Conservation (phyloP, 2,329 filamentous ascomycete species). For the Paracorniculantispora psalliotae region DNA sequence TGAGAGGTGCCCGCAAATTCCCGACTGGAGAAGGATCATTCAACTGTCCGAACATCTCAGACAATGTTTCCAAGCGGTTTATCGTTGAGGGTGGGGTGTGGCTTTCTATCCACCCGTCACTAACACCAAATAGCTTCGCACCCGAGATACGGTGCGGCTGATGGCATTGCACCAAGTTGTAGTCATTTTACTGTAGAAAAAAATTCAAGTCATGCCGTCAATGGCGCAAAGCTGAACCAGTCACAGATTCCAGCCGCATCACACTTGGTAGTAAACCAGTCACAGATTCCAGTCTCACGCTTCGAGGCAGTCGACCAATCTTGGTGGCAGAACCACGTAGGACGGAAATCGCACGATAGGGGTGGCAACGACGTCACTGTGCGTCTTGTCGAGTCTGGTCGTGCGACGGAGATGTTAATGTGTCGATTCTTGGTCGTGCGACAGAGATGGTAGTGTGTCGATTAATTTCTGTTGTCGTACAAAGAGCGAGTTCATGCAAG, state of each 20-base stretch:
- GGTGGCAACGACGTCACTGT: neutral
- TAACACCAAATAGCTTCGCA: slow-evolving; percentile 4
- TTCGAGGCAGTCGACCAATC: neutral
- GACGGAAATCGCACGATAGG: neutral
- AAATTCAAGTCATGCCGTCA: neutral
- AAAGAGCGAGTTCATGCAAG: neutral
- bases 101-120: neutral
- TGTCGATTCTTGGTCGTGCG: neutral
- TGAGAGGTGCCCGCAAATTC: neutral
- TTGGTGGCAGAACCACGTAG: neutral
- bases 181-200: neutral
- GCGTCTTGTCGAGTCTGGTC: neutral
- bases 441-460: neutral
- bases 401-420: neutral
- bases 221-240: slow-evolving; percentile 3
- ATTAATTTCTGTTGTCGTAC: neutral
- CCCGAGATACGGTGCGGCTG: slow-evolving; percentile 3
- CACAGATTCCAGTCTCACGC: too few relatives aligned
- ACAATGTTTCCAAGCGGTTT: neutral
- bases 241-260: neutral
- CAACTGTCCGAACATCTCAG: neutral
- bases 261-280: neutral
- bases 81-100: neutral
- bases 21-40: neutral
- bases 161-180: neutral